A percentile compares a stretch with the other conserved stretches of the same genome.
These are phyloP conservation scores for Arctium lappa DNA, from an alignment of 129 eudicot genomes.

Conservation along the genomic window DNA sequence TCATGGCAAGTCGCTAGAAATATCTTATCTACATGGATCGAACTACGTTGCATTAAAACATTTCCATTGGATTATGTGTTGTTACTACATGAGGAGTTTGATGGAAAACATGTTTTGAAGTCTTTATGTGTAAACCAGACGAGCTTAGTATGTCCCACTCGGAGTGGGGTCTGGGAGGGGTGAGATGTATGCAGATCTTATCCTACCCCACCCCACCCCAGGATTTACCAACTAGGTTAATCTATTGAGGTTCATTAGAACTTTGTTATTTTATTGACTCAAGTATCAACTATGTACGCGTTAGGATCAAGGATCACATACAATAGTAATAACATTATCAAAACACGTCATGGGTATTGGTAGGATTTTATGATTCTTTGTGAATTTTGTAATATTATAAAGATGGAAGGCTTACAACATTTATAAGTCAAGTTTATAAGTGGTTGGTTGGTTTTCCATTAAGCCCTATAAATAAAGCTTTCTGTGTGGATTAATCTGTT, in stretches of 20 bases:
- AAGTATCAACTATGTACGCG: no score
- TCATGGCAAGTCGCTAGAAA: not conserved
- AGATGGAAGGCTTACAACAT: not conserved
- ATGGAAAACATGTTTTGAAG: not conserved
- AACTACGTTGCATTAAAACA: not conserved
- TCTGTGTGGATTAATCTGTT: no score
- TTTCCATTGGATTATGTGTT: not conserved
- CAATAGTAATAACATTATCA: no score
- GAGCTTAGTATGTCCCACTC: not conserved
- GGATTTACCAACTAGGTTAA: no score
- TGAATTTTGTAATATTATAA: not conserved
- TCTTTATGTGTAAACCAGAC: not conserved
- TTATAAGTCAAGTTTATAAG: not conserved
- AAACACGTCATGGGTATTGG: no score
- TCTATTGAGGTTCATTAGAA: no score
- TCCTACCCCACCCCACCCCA: no score
- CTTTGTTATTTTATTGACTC: no score
- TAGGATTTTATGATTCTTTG: not conserved
- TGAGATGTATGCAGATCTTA: no score
- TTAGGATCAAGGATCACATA: no score
- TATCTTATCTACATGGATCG: not conserved
- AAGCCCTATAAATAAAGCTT: no score
- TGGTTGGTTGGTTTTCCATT: no score
- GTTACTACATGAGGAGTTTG: not conserved
- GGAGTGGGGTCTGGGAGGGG: not conserved